Evolutionary conservation across 495 filamentous ascomycete species (phyloP).

Genomic region (Aspergillus diversus): DNA sequence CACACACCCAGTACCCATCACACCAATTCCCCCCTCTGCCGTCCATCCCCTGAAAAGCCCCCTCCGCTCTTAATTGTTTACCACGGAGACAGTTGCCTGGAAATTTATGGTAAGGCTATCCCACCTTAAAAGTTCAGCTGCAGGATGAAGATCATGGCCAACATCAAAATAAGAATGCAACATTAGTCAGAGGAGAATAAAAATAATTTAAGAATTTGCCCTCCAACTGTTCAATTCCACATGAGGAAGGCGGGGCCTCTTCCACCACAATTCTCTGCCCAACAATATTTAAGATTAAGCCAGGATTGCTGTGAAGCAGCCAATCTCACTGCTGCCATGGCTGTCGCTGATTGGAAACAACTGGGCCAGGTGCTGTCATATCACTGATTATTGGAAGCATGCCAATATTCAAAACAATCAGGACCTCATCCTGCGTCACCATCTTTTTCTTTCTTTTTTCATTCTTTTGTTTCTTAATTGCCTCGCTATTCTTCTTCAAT

Average conservation of each 20-base stretch:
- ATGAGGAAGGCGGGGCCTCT: slow-evolving; percentile 16
- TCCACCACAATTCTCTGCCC: neutral
- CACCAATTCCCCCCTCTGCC: slow-evolving; percentile 7
- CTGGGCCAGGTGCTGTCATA: neutral
- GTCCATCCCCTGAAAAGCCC: neutral
- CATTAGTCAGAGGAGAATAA: neutral
- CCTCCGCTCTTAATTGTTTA: neutral
- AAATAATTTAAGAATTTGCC: neutral
- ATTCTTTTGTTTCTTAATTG: neutral
- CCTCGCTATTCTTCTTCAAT: neutral
- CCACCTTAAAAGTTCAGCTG: slow-evolving; percentile 1
- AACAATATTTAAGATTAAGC: slow-evolving; percentile 1
- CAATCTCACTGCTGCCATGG: neutral
- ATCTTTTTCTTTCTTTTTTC: neutral
- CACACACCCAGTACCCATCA: neutral
- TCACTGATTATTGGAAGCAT: neutral
- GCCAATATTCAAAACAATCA: too few relatives aligned
- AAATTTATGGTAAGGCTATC: neutral
- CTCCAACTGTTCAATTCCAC: neutral
- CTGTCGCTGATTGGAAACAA: neutral
- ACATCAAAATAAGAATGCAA: neutral
- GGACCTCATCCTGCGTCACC: neutral
- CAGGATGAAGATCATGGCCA: neutral
- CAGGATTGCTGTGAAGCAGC: neutral
- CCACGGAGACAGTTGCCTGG: neutral